phyloP scores from a whole-genome alignment of 2,329 filamentous ascomycete species.

The Aschersonia sp. region DNA sequence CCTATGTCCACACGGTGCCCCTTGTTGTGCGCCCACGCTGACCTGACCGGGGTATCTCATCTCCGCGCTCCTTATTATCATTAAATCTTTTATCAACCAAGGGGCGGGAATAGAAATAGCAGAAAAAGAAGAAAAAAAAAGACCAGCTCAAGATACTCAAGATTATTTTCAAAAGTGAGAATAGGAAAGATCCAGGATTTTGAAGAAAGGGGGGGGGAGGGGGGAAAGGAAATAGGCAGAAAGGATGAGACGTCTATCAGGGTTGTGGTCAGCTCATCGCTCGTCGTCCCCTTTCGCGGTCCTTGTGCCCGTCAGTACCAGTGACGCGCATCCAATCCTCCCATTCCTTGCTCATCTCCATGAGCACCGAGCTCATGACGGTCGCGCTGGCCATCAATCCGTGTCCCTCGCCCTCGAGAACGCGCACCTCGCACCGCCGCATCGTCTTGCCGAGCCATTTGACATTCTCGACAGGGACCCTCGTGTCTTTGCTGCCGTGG shows the following conservation, averaged over 20 bases:
- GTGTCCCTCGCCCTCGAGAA: conserved; percentile 84
- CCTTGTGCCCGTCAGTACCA: conserved; percentile 21
- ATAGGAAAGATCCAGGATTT: no score
- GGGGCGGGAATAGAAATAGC: no score
- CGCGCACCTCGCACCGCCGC: conserved; percentile 79
- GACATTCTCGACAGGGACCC: conserved; percentile 90
- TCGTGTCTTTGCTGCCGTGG: conserved; percentile 77
- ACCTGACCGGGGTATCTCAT: no score
- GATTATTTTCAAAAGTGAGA: no score
- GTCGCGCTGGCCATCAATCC: conserved; percentile 87
- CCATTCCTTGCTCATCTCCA: conserved; percentile 91
- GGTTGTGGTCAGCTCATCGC: conserved; percentile 6
- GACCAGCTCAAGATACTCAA: no score
- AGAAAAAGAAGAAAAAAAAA: no score
- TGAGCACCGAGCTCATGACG: conserved; percentile 89
- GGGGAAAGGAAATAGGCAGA: no score
- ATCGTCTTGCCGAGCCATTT: conserved; percentile 90
- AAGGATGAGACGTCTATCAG: not conserved
- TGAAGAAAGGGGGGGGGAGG: no score
- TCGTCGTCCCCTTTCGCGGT: conserved; percentile 15
- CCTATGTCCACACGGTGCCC: no score
- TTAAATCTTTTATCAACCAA: no score
- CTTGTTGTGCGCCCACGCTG: no score
- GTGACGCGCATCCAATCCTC: conserved; percentile 65
- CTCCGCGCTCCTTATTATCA: no score